Percentiles rank a stretch among this genome's conserved stretches.
Conservation (phyloP, 331 rosid genomes). For the Cydonia oblonga region DNA sequence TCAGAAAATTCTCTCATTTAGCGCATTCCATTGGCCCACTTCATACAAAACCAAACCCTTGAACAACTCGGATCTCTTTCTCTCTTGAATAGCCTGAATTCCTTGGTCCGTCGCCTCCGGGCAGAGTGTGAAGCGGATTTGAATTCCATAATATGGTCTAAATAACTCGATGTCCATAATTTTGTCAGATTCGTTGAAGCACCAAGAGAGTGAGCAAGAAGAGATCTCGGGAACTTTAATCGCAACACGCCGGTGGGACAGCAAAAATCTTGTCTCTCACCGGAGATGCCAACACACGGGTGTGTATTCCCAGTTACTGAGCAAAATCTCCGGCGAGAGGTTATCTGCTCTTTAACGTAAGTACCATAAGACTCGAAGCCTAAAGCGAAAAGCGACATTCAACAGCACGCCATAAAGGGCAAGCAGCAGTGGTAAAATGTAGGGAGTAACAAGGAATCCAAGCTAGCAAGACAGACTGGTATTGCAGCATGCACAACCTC, state of each 20-base stretch:
- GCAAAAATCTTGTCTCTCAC: neutral
- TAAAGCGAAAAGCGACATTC: neutral
- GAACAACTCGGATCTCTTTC: too few relatives aligned
- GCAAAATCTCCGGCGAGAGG: neutral
- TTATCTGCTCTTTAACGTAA: too few relatives aligned
- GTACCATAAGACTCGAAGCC: too few relatives aligned
- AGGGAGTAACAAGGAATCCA: neutral
- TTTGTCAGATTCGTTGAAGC: neutral
- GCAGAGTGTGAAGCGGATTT: too few relatives aligned
- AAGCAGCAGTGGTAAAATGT: neutral
- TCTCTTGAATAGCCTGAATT: too few relatives aligned
- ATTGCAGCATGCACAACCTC: neutral
- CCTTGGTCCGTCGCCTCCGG: too few relatives aligned
- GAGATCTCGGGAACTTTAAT: neutral
- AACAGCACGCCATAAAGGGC: neutral
- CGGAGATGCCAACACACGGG: neutral
- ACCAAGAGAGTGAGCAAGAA: neutral
- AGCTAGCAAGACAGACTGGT: neutral
- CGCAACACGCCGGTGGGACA: rapidly evolving
- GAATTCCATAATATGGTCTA: too few relatives aligned
- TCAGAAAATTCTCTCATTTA: too few relatives aligned
- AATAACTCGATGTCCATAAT: neutral
- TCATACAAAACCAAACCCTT: too few relatives aligned
- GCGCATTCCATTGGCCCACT: too few relatives aligned
- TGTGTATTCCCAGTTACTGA: neutral